Base-by-base conservation (phyloP, 495 filamentous ascomycete genomes). In the Penicillium paradoxum region DNA sequence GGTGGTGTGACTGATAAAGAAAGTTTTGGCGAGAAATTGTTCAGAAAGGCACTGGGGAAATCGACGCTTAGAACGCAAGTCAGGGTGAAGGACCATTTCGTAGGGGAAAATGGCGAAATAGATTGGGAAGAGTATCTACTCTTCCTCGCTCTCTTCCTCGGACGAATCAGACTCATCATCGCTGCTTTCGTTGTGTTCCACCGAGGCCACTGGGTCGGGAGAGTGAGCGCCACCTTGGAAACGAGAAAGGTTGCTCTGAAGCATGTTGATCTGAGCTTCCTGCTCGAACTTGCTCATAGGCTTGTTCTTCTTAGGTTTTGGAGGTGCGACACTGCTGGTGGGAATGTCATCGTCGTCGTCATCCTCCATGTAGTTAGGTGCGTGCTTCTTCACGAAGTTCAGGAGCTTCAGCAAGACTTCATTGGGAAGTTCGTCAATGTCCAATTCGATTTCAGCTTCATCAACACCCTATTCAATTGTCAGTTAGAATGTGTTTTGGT, bases 201-300 rank as follows among this genome's bases (percentile, higher is more conserved):
- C 69, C 14, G 69, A 79, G 55, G 62, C 68, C 32, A 73, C 59
- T 25, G 74, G 70, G 15, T 72, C 70, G 1, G 73, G 71, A 4
- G 71, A 75, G 34, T 56, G 65, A n/a, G 64, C 65, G 17, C 65
- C 71, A 43, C 69, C 73, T 49, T 73, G 64, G 65, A 80, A 80
- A 14, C 74, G 71, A 19, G 73, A 75, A 6, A 79, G 64, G 36
- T 74, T 77, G 58, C 73, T 81, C 65, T 85, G 78, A 15, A 98
- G 82, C 69, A 88, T 80, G 46, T 83, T 80, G 64, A 98, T 95
- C 58, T 86, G 87, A 8, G 85, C 83, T 64, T 97, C 91, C 70
- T 98, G 93, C 71, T 98, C 92, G 18, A 72, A 76, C 69, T 91
- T 92, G 75, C 87, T 92, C 93, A 97, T 98, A 0, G 93, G 93